Evolutionary conservation across 2,329 filamentous ascomycete species (phyloP), one percentile per base, ranked within the genome.

Genomic region (Talaromyces sp.): DNA sequence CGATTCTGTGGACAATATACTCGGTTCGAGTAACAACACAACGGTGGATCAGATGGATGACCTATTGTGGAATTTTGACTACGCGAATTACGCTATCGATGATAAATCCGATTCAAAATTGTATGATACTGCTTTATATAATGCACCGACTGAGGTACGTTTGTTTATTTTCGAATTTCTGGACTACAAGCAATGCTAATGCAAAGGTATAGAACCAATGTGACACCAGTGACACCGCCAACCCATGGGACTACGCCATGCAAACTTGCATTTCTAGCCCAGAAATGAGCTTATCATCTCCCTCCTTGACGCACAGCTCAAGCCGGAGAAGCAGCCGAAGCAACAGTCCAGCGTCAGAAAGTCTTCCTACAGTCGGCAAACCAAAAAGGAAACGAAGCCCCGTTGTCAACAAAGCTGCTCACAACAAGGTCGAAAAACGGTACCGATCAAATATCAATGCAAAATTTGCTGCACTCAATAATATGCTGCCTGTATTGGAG

Each of bases 381-480:
- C 16, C 59, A 14, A 61, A 61, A 39, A 37, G 43, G 24, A 50
- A 61, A 16, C 37, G 59, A 24, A 61, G 59, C 10, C 59, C 59
- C 2, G 59, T 61, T 2, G 24, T 61, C 59, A 61, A 61, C 22
- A 61, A 61, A 49, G 59, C 31, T 5, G 60, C 60, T 31, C 60
- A 63, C 13, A 63, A 63, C 60, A 63, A 56, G 45, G 39, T 63
- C 35, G 60, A 63, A 49, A 63, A 63, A 27, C 60, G 60, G 9
- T 63, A 63, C 22, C 60, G 60, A 57, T 56, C 60, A 37, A 63
- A 63, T 35, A 56, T 63, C 37, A 63, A 63, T 43, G 60, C 60
- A 27, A 63, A 63, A 47, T 63, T 63, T 24, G 22, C 60, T 10
- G 60, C 60, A 1, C 52, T 63, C 16, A 57, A 63, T 11, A 39